Evolutionary conservation across 2,329 filamentous ascomycete species (phyloP), one percentile per base, ranked within the genome.

Genomic region (Pyricularia pennisetigena): DNA sequence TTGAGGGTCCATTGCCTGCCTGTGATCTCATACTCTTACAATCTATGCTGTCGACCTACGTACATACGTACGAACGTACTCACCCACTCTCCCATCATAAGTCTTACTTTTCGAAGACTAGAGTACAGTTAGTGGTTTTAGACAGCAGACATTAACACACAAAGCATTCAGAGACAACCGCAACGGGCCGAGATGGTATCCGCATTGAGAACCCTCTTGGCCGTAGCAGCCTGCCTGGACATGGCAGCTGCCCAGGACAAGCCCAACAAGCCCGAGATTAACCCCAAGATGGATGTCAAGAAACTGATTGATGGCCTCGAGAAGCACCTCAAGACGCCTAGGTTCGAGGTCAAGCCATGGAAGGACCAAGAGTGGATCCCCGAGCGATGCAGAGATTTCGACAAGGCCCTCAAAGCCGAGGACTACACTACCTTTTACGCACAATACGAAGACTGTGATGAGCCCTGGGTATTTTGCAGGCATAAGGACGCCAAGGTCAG

Each of bases 391-490:
- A 35, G 30, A 26, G 35, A 30, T 30, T 35, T 65, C 10, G 64
- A 30, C 30, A 65, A 35, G 64, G 30, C n/a, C 6, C 12, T 65
- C 8, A 35, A 30, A n/a, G 30, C 64, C 30, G 35, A 26, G 7
- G 54, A 67, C 49, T 54, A 61, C 12, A 57, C 10, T 24, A 57
- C 61, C 9, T 59, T 59, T 16, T 30, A 61, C 54, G 65, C 29
- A 23, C 14, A n/a, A 29, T 67, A 67, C 28, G 28, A n/a, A 28
- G 65, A 67, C 28, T 67, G 65, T 8, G 54, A 29, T 14, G 65
- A 59, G 26, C 65, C 65, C 24, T 67, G 65, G 65, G 28, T 59
- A 9, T 57, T 67, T 32, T 67, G 65, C 28, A 41, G 54, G 20
- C 41, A 67, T 9, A 61, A 32, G 49, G 24, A 59, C 9, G 10